Percentiles rank a stretch among this genome's conserved stretches.
Conservation (phyloP, 306 rosid species). For the Glycine soja region DNA sequence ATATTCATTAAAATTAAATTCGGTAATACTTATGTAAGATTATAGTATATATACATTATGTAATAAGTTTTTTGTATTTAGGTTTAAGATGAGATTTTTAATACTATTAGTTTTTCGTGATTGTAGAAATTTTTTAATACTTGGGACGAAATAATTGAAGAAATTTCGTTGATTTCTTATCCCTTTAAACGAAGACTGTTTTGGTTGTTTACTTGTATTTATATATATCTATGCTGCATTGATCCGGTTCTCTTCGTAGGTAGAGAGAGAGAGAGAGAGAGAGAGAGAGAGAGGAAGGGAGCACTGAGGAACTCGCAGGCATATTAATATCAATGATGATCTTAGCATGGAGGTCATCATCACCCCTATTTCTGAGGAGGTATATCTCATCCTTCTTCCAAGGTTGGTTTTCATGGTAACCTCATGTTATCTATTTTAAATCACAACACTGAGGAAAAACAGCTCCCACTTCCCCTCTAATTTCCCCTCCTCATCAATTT, state of each 20-base stretch:
- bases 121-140: conserved; percentile 3
- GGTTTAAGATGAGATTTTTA: neutral
- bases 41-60: neutral
- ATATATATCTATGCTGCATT: conserved; percentile 63
- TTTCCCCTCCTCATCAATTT: too few species aligned
- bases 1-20: neutral
- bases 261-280: conserved; percentile 30
- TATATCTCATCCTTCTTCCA: conserved; percentile 64
- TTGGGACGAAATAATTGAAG: conserved; percentile 51
- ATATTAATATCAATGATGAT: conserved; percentile 53
- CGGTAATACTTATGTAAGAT: too few species aligned
- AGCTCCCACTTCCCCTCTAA: neutral
- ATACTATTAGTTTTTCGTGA: neutral
- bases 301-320: conserved; percentile 1
- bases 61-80: neutral
- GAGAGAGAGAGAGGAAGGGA: conserved; percentile 19
- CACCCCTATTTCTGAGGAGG: conserved; percentile 71
- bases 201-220: conserved; percentile 62
- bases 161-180: conserved; percentile 32
- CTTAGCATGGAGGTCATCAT: conserved; percentile 69
- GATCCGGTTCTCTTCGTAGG: conserved; percentile 57
- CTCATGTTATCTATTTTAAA: conserved; percentile 38
- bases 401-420: conserved; percentile 60
- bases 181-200: conserved; percentile 53
- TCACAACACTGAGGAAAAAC: conserved; percentile 37